phyloP scores from a whole-genome alignment of 768 basidiomycete genomes.

The Harrya chromipes region DNA sequence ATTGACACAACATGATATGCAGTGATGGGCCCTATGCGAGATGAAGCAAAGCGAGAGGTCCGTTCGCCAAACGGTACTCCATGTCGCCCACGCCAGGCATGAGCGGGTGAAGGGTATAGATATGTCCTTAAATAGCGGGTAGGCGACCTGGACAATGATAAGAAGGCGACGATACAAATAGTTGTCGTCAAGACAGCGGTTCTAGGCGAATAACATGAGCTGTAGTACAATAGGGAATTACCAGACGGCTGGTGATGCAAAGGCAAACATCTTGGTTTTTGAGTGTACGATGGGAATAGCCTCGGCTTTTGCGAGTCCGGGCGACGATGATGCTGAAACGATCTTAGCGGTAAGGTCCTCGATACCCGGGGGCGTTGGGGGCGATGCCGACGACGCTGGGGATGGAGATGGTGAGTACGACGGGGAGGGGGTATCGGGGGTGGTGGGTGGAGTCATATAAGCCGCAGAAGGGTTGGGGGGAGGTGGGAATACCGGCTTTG shows the following conservation, averaged over 20 bases:
- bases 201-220: conserved; percentile 23
- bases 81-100: conserved; percentile 24
- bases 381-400: conserved; percentile 60
- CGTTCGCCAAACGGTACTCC: conserved; percentile 17
- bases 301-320: conserved; percentile 19
- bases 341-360: conserved; percentile 50
- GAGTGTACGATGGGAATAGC: conserved; percentile 30
- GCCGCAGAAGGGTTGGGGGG: conserved; percentile 12
- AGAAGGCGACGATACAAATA: conserved; percentile 23
- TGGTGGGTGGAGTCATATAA: conserved; percentile 30
- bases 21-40: conserved; percentile 25
- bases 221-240: conserved; percentile 38
- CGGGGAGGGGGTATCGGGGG: conserved; percentile 56
- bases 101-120: conserved; percentile 29
- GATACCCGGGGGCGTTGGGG: conserved; percentile 53
- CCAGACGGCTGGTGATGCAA: conserved; percentile 60
- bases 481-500: conserved; percentile 24
- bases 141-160: conserved; percentile 5
- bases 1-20: conserved; percentile 39
- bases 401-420: conserved; percentile 51
- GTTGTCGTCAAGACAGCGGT: conserved; percentile 25
- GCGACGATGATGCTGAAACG: conserved; percentile 41
- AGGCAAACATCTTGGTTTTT: conserved; percentile 63
- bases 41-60: conserved; percentile 29
- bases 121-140: conserved; percentile 32